phyloP scores from a whole-genome alignment of 2,329 filamentous ascomycete genomes.

The Ophiocordyceps sinensis region DNA sequence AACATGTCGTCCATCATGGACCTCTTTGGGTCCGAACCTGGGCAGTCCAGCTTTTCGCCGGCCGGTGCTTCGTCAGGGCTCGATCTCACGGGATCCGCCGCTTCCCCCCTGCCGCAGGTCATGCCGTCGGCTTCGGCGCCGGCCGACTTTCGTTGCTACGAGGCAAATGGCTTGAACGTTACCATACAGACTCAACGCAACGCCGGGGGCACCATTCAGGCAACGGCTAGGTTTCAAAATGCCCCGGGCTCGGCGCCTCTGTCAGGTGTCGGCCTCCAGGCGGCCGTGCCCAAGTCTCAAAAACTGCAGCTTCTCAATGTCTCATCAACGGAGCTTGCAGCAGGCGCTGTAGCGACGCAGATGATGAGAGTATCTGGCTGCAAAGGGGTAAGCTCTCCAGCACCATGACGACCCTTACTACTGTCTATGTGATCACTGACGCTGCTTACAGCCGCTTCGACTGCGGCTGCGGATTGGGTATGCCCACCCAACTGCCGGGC shows the following conservation, averaged over 20 bases:
- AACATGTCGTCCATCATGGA: slow-evolving; percentile 74
- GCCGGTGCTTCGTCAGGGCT: slow-evolving; percentile 26
- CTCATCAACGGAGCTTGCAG: slow-evolving; percentile 60
- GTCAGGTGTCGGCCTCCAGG: slow-evolving; percentile 70
- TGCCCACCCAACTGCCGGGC: slow-evolving; percentile 51
- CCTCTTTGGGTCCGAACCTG: slow-evolving; percentile 48
- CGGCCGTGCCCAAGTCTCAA: slow-evolving; percentile 91
- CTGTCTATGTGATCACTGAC: background rate
- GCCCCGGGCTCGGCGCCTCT: slow-evolving; percentile 49
- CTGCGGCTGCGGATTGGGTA: slow-evolving; percentile 78
- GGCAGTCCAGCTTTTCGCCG: slow-evolving; percentile 17
- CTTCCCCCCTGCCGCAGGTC: slow-evolving; percentile 28
- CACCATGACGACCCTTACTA: slow-evolving; percentile 21
- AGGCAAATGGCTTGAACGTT: slow-evolving; percentile 71
- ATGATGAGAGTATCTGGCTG: slow-evolving; percentile 76
- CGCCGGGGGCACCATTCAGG: slow-evolving; percentile 63
- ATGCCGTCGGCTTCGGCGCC: slow-evolving; percentile 23
- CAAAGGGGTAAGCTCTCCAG: slow-evolving; percentile 51
- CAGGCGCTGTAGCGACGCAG: slow-evolving; percentile 75
- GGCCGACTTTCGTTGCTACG: slow-evolving; percentile 60
- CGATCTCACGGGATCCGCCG: slow-evolving; percentile 34
- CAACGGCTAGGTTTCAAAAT: slow-evolving; percentile 75
- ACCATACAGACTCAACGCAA: slow-evolving; percentile 76
- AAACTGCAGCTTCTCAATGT: slow-evolving; percentile 87
- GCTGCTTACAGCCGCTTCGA: slow-evolving; percentile 55